These are phyloP conservation scores for Aspergillus egyptiacus DNA, from an alignment of 495 filamentous ascomycete genomes.

Conservation along the genomic window DNA sequence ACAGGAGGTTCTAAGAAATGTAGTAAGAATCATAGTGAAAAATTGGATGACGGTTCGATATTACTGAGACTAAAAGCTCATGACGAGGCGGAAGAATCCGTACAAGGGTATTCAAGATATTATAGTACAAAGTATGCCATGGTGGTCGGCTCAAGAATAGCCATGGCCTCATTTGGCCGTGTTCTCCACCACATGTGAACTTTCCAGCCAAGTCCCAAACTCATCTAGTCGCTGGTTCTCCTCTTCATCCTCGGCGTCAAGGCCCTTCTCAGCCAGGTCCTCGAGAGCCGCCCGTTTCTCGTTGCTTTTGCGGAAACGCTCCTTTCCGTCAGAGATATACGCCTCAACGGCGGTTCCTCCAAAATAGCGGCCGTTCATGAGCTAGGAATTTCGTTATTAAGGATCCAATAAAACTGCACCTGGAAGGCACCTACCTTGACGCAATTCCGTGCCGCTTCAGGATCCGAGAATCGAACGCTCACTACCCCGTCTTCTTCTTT, in stretches of 20 bases:
- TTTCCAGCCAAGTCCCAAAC: constrained; percentile 53
- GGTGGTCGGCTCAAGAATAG: too few relatives aligned
- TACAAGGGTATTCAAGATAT: too few relatives aligned
- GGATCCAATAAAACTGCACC: too few relatives aligned
- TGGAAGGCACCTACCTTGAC: constrained; percentile 44
- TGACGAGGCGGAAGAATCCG: too few relatives aligned
- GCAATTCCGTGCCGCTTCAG: constrained; percentile 66
- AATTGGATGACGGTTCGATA: too few relatives aligned
- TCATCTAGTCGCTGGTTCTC: constrained; percentile 45
- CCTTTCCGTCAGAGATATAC: constrained; percentile 65
- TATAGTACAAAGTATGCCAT: too few relatives aligned
- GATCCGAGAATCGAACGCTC: constrained; percentile 68
- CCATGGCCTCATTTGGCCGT: constrained; percentile 17
- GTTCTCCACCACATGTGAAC: constrained; percentile 24
- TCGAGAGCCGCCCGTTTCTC: constrained; percentile 40
- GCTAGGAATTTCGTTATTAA: constrained; percentile 25
- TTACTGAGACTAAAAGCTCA: too few relatives aligned
- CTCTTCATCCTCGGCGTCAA: constrained; percentile 41
- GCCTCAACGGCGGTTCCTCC: constrained; percentile 68
- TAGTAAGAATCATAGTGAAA: too few relatives aligned
- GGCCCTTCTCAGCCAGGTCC: constrained; percentile 38
- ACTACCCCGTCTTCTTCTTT: constrained; percentile 81
- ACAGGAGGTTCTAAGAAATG: too few relatives aligned
- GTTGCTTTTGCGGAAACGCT: constrained; percentile 68
- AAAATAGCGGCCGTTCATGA: constrained; percentile 80